Evolutionary conservation across 2,329 filamentous ascomycete species (phyloP).

Genomic region (Microcyclospora tardicrescens): DNA sequence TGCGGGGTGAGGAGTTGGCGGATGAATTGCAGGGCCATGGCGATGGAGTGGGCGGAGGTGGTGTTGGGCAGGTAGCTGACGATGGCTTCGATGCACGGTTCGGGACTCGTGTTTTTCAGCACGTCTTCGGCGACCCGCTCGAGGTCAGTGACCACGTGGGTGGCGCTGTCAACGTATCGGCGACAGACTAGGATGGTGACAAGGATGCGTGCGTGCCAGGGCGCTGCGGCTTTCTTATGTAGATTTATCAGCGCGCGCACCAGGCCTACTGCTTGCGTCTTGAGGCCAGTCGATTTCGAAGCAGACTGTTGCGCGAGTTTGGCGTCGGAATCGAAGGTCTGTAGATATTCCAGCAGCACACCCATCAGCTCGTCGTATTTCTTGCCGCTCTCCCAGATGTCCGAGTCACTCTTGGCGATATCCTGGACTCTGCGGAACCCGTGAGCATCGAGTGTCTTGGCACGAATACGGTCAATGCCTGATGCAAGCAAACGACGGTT

Average conservation of each 20-base stretch:
- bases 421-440: slow-evolving; percentile 69
- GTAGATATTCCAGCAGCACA: slow-evolving; percentile 59
- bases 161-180: slow-evolving; percentile 46
- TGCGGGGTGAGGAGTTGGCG: slow-evolving; percentile 42
- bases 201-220: slow-evolving; percentile 55
- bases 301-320: slow-evolving; percentile 16
- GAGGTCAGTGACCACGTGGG: slow-evolving; percentile 61
- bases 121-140: slow-evolving; percentile 63
- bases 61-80: slow-evolving; percentile 25
- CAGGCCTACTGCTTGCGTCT: slow-evolving; percentile 59
- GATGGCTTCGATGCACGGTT: slow-evolving; percentile 29
- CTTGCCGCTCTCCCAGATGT: slow-evolving; percentile 52
- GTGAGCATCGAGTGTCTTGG: slow-evolving; percentile 62
- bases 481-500: slow-evolving; percentile 53
- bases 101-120: slow-evolving; percentile 48
- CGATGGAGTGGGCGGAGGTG: slow-evolving; percentile 31
- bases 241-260: slow-evolving; percentile 60
- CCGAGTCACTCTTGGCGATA: slow-evolving; percentile 51
- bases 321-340: slow-evolving; percentile 37
- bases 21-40: slow-evolving; percentile 52
- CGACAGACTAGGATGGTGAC: slow-evolving; percentile 54
- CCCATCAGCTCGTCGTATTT: slow-evolving; percentile 56
- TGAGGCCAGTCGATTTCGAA: slow-evolving; percentile 44
- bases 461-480: slow-evolving; percentile 59
- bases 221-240: slow-evolving; percentile 51